Conservation (phyloP, 129 eudicot species). For the Apium graveolens region DNA sequence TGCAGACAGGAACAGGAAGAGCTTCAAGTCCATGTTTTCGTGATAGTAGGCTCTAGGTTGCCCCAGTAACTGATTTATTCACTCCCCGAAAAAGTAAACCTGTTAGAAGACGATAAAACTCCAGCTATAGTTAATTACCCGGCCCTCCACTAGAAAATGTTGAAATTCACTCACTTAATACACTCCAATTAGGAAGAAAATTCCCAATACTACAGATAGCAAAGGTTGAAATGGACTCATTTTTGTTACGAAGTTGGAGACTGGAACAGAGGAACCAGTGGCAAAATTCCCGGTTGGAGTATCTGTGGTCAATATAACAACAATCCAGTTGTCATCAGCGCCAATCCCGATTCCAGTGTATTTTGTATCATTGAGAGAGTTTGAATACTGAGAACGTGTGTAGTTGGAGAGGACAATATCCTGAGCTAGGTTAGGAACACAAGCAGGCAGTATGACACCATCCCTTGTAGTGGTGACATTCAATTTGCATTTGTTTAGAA, state of each 20-base stretch:
- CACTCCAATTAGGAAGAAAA: constrained; percentile 27
- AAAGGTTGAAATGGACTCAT: constrained; percentile 7
- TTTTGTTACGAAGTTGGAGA: constrained; percentile 22
- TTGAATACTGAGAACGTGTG: constrained; percentile 62
- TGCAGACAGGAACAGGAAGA: neutral
- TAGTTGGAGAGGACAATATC: constrained; percentile 63
- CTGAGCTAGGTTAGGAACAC: constrained; percentile 72
- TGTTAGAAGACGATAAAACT: neutral
- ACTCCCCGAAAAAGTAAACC: neutral
- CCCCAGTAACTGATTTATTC: neutral
- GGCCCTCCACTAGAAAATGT: neutral
- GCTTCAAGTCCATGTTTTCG: neutral
- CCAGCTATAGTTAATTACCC: neutral
- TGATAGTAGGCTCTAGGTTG: neutral
- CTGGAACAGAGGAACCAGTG: constrained; percentile 22
- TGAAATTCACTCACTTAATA: neutral
- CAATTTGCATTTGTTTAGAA: constrained; percentile 51
- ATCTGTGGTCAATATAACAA: constrained; percentile 67
- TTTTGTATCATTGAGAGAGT: constrained; percentile 49
- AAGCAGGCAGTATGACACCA: constrained; percentile 71
- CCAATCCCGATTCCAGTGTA: constrained; percentile 72
- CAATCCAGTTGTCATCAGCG: constrained; percentile 67
- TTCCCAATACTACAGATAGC: constrained; percentile 24
- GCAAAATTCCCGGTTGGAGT: constrained; percentile 54
- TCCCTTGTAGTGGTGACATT: constrained; percentile 68